phyloP scores from a whole-genome alignment of 495 filamentous ascomycete species.

The Penicillium bialowiezense region DNA sequence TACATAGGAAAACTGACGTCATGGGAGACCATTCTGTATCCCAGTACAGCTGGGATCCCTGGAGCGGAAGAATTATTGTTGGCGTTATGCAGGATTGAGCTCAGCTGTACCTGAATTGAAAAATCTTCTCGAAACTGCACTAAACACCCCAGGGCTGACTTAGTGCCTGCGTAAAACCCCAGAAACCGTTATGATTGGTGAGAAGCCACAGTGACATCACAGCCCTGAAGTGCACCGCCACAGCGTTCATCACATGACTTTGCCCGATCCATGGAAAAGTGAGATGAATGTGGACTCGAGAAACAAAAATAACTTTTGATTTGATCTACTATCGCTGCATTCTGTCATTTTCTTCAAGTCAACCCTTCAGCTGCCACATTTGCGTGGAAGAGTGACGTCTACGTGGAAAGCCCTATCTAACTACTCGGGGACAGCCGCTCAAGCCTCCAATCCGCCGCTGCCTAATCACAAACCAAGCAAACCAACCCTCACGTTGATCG shows the following conservation, averaged over 20 bases:
- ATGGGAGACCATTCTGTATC: too few relatives aligned
- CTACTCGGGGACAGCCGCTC: constrained; percentile 10
- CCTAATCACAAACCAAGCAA: constrained; percentile 11
- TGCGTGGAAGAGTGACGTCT: too few relatives aligned
- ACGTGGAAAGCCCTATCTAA: constrained; percentile 1
- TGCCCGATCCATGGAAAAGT: constrained; percentile 18
- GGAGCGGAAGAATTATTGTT: too few relatives aligned
- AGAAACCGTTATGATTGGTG: too few relatives aligned
- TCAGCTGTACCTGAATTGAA: too few relatives aligned
- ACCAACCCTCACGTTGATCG: constrained; percentile 7
- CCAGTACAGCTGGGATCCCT: too few relatives aligned
- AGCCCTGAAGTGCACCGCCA: constrained; percentile 20
- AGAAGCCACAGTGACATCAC: constrained; percentile 18
- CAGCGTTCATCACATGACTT: constrained; percentile 19
- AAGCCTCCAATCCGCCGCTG: constrained; percentile 21
- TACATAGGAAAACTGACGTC: constrained; percentile 1
- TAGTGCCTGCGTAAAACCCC: too few relatives aligned
- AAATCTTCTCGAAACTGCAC: too few relatives aligned
- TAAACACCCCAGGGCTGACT: too few relatives aligned
- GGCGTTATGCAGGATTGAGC: too few relatives aligned
- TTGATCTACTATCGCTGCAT: too few relatives aligned
- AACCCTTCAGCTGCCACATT: background rate
- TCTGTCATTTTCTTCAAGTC: background rate
- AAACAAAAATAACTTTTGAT: constrained; percentile 13
- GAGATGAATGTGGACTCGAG: constrained; percentile 13